Conservation (phyloP, 495 filamentous ascomycete genomes). For the Chaetomium cochliodes region DNA sequence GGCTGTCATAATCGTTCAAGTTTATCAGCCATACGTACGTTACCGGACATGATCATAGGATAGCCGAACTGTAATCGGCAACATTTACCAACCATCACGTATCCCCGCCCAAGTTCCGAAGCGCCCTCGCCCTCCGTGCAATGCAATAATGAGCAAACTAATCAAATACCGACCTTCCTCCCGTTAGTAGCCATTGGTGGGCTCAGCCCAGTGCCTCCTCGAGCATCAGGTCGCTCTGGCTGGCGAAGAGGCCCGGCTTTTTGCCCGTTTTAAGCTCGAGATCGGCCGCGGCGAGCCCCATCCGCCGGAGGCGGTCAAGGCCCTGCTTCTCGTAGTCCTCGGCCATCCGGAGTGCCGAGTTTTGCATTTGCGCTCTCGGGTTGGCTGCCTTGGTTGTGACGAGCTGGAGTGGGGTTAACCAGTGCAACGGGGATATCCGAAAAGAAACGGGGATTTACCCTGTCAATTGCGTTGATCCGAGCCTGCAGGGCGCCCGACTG, state of each 20-base stretch:
- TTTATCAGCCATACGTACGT: not conserved
- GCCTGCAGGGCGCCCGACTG: slow-evolving; percentile 66
- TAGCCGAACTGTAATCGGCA: not conserved
- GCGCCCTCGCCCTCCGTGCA: slow-evolving; percentile 1
- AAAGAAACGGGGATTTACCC: slow-evolving; percentile 46
- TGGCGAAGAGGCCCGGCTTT: slow-evolving; percentile 16
- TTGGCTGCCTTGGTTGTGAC: slow-evolving; percentile 68
- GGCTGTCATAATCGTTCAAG: not conserved
- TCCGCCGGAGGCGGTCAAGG: slow-evolving; percentile 68
- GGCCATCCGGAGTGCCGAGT: slow-evolving; percentile 62
- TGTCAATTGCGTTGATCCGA: slow-evolving; percentile 79
- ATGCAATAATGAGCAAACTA: slow-evolving; percentile 13
- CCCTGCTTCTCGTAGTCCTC: slow-evolving; percentile 70
- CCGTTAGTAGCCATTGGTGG: not conserved
- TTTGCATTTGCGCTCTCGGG: slow-evolving; percentile 64
- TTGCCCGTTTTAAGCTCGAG: slow-evolving; percentile 60
- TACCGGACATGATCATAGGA: slow-evolving; percentile 3
- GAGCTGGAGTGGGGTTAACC: slow-evolving; percentile 43
- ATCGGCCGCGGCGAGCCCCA: slow-evolving; percentile 70
- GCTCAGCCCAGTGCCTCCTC: slow-evolving; percentile 18
- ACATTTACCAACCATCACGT: not conserved
- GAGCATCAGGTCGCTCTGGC: slow-evolving; percentile 9
- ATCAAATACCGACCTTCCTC: too few relatives aligned
- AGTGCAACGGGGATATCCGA: slow-evolving; percentile 2
- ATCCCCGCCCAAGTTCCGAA: not conserved